Evolutionary conservation across 169 alveolate species (phyloP).

Genomic region (Plasmodium relictum): DNA sequence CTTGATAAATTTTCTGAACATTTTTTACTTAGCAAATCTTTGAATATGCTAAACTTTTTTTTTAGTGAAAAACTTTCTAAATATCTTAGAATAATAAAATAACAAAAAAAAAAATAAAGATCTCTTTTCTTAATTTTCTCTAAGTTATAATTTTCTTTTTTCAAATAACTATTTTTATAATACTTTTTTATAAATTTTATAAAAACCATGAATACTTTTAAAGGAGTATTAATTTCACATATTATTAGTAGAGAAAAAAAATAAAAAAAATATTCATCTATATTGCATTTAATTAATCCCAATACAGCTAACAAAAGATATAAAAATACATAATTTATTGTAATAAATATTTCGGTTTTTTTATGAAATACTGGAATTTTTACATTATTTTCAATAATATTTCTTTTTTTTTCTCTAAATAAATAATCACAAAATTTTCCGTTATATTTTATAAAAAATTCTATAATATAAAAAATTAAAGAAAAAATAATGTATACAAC

Average conservation of each 20-base stretch:
- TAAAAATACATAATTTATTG: slow-evolving; percentile 12
- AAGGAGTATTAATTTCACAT: slow-evolving; percentile 51
- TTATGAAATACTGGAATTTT: background rate
- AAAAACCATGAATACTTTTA: slow-evolving; percentile 18
- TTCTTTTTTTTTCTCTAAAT: background rate
- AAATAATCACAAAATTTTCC: background rate
- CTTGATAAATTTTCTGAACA: too few relatives aligned
- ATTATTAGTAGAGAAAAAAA: slow-evolving; percentile 23
- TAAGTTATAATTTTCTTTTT: background rate
- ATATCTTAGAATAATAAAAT: slow-evolving; percentile 11
- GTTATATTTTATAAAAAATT: slow-evolving; percentile 8
- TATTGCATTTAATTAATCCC: background rate
- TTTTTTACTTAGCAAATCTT: too few relatives aligned
- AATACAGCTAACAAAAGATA: background rate
- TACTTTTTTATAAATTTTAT: slow-evolving; percentile 18
- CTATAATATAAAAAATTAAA: background rate
- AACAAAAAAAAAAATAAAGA: slow-evolving; percentile 19
- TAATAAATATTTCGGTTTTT: background rate
- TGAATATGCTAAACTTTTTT: background rate
- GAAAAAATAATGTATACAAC: slow-evolving; percentile 4
- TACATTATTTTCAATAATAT: background rate
- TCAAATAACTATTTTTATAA: slow-evolving; percentile 20
- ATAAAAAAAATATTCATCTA: background rate
- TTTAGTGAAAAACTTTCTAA: background rate
- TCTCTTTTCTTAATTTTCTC: slow-evolving; percentile 21